phyloP scores from a whole-genome alignment of 441 rosid genomes.

The Lepidium campestre region DNA sequence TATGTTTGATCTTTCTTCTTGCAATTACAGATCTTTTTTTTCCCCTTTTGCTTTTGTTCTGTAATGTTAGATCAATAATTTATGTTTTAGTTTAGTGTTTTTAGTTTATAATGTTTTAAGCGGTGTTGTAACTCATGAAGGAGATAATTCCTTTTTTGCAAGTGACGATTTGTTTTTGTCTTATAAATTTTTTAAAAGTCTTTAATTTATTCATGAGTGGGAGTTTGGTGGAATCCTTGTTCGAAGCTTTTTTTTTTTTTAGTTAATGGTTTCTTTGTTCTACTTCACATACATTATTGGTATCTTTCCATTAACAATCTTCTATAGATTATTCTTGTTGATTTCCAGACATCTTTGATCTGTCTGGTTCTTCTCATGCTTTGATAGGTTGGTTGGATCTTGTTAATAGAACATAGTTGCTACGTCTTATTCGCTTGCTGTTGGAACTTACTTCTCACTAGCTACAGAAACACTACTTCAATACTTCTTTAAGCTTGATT shows the following conservation, averaged over 20 bases:
- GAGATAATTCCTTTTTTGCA: background rate
- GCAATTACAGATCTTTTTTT: constrained; percentile 1
- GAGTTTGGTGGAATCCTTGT: constrained; percentile 31
- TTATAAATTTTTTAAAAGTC: background rate
- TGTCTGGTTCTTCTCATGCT: constrained; percentile 14
- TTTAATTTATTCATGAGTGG: constrained; percentile 20
- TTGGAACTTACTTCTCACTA: constrained; percentile 4
- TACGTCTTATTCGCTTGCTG: constrained; percentile 21
- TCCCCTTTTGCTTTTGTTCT: background rate
- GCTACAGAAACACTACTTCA: background rate
- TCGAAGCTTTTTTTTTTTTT: constrained; percentile 16
- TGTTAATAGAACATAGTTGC: constrained; percentile 15
- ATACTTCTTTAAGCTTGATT: constrained; percentile 14
- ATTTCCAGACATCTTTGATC: background rate
- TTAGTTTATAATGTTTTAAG: background rate
- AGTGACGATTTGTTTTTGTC: constrained; percentile 8
- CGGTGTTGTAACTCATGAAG: background rate
- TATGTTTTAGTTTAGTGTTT: background rate
- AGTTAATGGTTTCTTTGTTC: constrained; percentile 3
- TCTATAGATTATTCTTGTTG: background rate
- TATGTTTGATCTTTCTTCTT: constrained; percentile 1
- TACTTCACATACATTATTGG: constrained; percentile 10
- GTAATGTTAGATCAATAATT: constrained; percentile 3
- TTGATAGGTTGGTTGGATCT: constrained; percentile 24
- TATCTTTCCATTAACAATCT: background rate